Evolutionary conservation across 768 basidiomycete genomes (phyloP).

Genomic region (Boletus vinaceobasis): DNA sequence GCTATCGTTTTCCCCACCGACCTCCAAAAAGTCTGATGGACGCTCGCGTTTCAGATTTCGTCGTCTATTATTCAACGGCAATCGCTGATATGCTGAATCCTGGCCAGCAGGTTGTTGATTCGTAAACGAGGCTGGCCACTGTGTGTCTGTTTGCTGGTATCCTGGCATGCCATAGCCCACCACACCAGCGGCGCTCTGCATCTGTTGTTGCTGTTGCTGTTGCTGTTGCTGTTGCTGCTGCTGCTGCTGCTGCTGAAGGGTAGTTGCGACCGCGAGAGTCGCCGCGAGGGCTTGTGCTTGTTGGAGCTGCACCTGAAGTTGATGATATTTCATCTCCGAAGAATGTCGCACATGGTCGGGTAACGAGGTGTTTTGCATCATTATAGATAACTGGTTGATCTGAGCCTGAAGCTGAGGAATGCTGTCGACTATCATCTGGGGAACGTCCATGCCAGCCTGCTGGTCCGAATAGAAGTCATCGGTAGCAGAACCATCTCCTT

Average conservation of each 20-base stretch:
- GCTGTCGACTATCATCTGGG: conserved; percentile 66
- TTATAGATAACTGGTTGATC: conserved; percentile 71
- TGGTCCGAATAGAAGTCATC: conserved; percentile 74
- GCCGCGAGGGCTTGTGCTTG: conserved; percentile 74
- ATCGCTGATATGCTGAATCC: conserved; percentile 84
- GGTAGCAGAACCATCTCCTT: conserved; percentile 32
- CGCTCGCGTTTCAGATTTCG: conserved; percentile 76
- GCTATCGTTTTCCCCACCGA: conserved; percentile 57
- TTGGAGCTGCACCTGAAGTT: conserved; percentile 73
- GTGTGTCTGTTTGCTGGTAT: conserved; percentile 37
- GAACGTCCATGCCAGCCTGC: conserved; percentile 69
- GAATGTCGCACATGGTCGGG: conserved; percentile 71
- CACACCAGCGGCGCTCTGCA: conserved; percentile 28
- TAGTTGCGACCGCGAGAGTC: conserved; percentile 55
- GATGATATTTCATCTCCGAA: conserved; percentile 80
- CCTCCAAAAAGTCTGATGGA: conserved; percentile 80
- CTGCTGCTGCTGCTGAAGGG: conserved; percentile 55
- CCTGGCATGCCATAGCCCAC: conserved; percentile 43
- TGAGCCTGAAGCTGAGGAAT: conserved; percentile 85
- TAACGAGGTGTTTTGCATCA: conserved; percentile 76
- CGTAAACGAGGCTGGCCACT: conserved; percentile 49
- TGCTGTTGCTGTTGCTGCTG: conserved; percentile 52
- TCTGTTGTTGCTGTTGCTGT: conserved; percentile 38
- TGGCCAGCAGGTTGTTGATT: conserved; percentile 65
- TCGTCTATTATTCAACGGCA: conserved; percentile 79